These are phyloP conservation scores for Nemania sp. DNA, from an alignment of 2,329 filamentous ascomycete genomes.

Conservation along the genomic window DNA sequence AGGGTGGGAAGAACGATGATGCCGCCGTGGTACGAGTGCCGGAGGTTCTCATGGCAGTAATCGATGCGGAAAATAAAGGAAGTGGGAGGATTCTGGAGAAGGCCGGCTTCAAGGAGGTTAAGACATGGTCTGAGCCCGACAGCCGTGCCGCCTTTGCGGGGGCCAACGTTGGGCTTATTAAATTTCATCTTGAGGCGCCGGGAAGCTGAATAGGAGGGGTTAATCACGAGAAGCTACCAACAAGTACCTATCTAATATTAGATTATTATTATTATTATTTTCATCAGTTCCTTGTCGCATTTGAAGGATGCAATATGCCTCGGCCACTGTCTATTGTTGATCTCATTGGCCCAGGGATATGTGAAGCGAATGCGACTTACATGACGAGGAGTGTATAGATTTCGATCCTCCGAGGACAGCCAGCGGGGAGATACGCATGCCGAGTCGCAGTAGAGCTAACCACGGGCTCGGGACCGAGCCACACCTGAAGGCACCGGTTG, in stretches of 20 bases:
- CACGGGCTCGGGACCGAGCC: conserved; percentile 15
- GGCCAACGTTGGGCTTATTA: conserved; percentile 16
- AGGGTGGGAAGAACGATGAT: conserved; percentile 1
- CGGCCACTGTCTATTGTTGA: neutral
- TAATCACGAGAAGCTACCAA: no score
- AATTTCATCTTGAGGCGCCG: conserved; percentile 24
- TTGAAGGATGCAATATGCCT: neutral
- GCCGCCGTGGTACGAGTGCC: conserved; percentile 38
- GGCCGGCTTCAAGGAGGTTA: conserved; percentile 55
- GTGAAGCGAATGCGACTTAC: conserved; percentile 5
- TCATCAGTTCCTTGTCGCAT: neutral
- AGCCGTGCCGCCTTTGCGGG: conserved; percentile 20
- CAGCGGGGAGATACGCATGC: neutral
- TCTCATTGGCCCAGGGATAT: neutral
- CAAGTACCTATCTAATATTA: neutral
- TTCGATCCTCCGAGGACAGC: neutral
- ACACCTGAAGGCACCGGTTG: neutral
- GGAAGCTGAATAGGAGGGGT: neutral
- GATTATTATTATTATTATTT: no score
- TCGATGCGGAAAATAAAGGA: conserved; percentile 52
- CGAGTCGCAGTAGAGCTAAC: neutral
- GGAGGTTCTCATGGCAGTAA: conserved; percentile 53
- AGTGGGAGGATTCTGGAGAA: conserved; percentile 64
- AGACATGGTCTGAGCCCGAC: conserved; percentile 45
- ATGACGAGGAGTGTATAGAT: neutral